Base-by-base conservation (phyloP, 176 grass and related monocot genomes). In the Tillandsia leiboldiana region DNA sequence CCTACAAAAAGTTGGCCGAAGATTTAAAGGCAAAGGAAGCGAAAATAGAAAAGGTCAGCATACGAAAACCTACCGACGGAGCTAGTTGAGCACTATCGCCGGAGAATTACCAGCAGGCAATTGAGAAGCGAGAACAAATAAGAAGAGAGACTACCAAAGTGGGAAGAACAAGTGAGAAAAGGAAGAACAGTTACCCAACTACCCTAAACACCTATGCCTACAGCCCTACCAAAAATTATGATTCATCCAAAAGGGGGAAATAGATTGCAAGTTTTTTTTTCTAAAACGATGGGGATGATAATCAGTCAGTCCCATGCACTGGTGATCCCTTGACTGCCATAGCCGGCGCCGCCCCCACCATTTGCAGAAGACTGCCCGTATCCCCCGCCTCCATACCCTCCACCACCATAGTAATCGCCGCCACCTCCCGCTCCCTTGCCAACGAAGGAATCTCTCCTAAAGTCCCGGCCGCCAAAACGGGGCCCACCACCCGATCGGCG, bases 401-500 rank as follows among this genome's bases (percentile, higher is more conserved):
- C 65, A 33, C 65, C 65, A 29, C 33, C 12, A 17, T 49, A 67
- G 15, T 67, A 23, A 61, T 61, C 56, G 6, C 56, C 56, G 9
- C 54, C 65, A 18, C 65, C 65, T n/a, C 65, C 65, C 9, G 33
- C 65, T n/a, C 65, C 65, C 33, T 33, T 67, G 65, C 33, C 48
- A n/a, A 20, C 48, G 42, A 29, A 67, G 42, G 26, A 47, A 48
- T 67, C 65, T n/a, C 26, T 29, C 17, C 65, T 27, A 10, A 67
- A 67, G 65, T 67, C 65, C 10, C 65, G 33, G 17, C 65, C 65
- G 11, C 65, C 65, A 67, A 67, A 67, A 15, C 65, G 65, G 18
- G 64, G 26, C 27, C 65, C 65, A 49, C 65, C 42, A 3, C 76
- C 76, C 12, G 49, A 64, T 71, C 76, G 49, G 27, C 76, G 76